A percentile compares a stretch with the other conserved stretches of the same genome.
phyloP scores from a whole-genome alignment of 805 yeast species.

The Danielia reshetovae region DNA sequence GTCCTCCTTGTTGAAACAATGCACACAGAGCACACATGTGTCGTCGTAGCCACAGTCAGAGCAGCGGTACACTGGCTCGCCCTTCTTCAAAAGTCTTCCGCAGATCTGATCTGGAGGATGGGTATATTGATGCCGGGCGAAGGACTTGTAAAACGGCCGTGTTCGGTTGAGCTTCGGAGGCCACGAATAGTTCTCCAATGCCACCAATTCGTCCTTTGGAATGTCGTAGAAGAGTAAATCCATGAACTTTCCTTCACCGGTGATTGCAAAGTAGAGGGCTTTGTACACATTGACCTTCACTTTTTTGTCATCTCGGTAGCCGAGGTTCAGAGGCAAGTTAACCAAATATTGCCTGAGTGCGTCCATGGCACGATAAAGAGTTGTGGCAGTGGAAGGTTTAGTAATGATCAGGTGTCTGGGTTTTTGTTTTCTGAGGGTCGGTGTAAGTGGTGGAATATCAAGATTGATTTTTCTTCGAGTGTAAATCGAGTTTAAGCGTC shows the following conservation, averaged over 20 bases:
- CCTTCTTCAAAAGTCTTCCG: conserved; percentile 55
- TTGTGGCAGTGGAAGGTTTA: neutral
- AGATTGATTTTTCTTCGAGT: too few relatives aligned
- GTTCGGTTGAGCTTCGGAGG: neutral
- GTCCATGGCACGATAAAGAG: conserved; percentile 9
- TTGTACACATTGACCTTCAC: conserved; percentile 19
- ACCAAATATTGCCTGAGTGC: conserved; percentile 24
- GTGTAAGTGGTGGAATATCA: too few relatives aligned
- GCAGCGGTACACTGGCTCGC: conserved; percentile 71
- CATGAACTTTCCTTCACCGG: conserved; percentile 13
- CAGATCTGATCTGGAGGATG: conserved; percentile 65
- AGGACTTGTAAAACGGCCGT: conserved; percentile 8
- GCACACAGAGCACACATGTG: conserved; percentile 71
- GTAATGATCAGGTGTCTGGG: neutral
- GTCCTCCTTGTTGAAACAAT: conserved; percentile 68
- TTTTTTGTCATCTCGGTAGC: conserved; percentile 3
- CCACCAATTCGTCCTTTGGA: conserved; percentile 1
- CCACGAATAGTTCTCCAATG: conserved; percentile 3
- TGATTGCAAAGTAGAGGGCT: conserved; percentile 26
- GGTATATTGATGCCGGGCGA: conserved; percentile 13
- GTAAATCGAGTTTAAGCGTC: too few relatives aligned
- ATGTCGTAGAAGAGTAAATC: conserved; percentile 11
- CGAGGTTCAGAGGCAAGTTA: conserved; percentile 6
- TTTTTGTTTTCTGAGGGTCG: too few relatives aligned
- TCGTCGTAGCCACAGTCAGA: conserved; percentile 73